phyloP scores from a whole-genome alignment of 176 grass and related monocot species.

The Aegilops sharonensis region DNA sequence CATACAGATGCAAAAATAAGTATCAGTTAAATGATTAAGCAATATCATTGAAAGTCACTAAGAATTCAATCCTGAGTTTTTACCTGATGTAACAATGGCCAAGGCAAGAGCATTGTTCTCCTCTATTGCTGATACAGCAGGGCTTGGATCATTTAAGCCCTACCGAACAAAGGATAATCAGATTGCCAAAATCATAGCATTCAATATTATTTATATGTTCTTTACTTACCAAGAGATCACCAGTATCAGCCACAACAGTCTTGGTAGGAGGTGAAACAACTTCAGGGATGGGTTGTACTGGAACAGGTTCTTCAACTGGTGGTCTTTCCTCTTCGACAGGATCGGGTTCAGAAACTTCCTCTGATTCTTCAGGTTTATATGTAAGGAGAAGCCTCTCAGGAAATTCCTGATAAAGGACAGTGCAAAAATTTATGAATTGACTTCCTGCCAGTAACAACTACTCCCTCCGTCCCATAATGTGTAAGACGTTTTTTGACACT shows the following conservation, averaged over 20 bases:
- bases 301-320: conserved; percentile 53
- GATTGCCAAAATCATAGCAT: conserved; percentile 5
- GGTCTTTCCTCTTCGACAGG: conserved; percentile 63
- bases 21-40: background rate
- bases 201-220: background rate
- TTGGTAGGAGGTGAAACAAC: conserved; percentile 49
- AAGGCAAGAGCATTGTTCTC: conserved; percentile 90
- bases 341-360: conserved; percentile 48
- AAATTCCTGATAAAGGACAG: conserved; percentile 69
- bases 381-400: conserved; percentile 97
- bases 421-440: background rate
- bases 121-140: conserved; percentile 82
- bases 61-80: background rate
- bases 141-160: conserved; percentile 76
- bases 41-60: background rate
- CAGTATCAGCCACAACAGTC: conserved; percentile 44
- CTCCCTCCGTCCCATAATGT: too few relatives aligned
- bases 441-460: background rate
- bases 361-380: conserved; percentile 78
- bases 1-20: conserved; percentile 25
- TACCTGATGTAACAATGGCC: conserved; percentile 78
- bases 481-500: too few relatives aligned
- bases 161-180: conserved; percentile 30
- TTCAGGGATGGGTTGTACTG: conserved; percentile 40
- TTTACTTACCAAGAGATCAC: conserved; percentile 81